Conservation (phyloP, 495 filamentous ascomycete species). For the Wilcoxina mikolae region DNA sequence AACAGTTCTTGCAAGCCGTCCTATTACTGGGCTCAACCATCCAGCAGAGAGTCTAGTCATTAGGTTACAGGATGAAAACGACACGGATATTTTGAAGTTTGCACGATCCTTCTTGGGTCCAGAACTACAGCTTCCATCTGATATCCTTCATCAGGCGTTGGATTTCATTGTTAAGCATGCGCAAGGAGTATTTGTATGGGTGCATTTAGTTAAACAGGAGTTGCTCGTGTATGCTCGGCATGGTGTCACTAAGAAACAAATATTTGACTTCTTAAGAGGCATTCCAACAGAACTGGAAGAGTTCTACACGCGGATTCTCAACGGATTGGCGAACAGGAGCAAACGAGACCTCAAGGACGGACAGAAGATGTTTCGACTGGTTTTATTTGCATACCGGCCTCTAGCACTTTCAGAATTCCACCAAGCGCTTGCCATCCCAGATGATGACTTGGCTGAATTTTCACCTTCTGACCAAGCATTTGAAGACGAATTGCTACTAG, state of each 20-base stretch:
- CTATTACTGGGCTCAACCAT: not conserved
- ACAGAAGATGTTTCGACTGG: not conserved
- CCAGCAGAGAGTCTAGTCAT: not conserved
- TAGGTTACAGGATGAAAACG: not conserved
- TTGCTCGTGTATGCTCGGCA: not conserved
- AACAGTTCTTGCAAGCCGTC: constrained; percentile 1
- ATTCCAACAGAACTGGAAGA: constrained; percentile 4
- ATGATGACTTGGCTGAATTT: not conserved
- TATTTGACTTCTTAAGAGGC: not conserved
- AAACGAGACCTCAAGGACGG: not conserved
- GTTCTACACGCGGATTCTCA: not conserved
- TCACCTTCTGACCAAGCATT: not conserved
- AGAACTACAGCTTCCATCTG: not conserved
- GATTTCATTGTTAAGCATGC: not conserved
- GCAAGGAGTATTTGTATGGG: constrained; percentile 4
- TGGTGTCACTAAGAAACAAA: not conserved
- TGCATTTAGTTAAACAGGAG: not conserved
- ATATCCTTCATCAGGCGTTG: not conserved
- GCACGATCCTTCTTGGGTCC: not conserved
- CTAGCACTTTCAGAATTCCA: not conserved
- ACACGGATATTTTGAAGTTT: not conserved
- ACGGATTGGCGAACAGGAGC: not conserved
- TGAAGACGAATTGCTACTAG: not conserved
- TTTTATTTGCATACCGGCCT: not conserved
- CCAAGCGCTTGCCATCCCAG: not conserved